These are phyloP conservation scores for Vicia faba DNA, from an alignment of 306 rosid genomes.

Conservation along the genomic window DNA sequence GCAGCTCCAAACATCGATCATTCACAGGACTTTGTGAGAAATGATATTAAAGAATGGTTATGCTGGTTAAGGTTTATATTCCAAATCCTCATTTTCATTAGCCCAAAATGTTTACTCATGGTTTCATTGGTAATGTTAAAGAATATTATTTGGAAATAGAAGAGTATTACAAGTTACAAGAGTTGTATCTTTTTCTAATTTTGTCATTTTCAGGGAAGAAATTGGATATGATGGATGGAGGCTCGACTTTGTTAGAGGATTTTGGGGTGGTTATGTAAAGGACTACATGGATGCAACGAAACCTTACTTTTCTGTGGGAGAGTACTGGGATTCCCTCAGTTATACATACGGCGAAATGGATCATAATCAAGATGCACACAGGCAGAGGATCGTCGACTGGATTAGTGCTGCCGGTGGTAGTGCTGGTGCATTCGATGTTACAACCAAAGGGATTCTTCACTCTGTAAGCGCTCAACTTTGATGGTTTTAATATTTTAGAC, in stretches of 20 bases:
- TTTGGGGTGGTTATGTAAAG: constrained; percentile 99
- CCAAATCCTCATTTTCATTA: constrained; percentile 26
- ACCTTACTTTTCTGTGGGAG: constrained; percentile 90
- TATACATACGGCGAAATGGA: constrained; percentile 92
- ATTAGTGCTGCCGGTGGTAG: constrained; percentile 82
- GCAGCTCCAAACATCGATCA: constrained; percentile 99
- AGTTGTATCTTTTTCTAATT: constrained; percentile 14
- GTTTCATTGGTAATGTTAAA: neutral
- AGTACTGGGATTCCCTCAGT: constrained; percentile 96
- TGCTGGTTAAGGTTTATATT: constrained; percentile 75
- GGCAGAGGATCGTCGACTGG: constrained; percentile 98
- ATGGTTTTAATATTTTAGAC: constrained; percentile 20
- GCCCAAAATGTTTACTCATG: neutral
- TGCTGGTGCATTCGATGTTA: constrained; percentile 95
- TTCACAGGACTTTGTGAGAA: constrained; percentile 99
- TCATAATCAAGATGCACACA: constrained; percentile 92
- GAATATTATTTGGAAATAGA: too few relatives aligned
- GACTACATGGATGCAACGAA: constrained; percentile 81
- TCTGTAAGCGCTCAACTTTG: constrained; percentile 59
- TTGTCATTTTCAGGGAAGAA: constrained; percentile 65
- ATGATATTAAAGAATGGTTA: constrained; percentile 91
- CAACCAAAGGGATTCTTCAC: constrained; percentile 98
- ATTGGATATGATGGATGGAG: constrained; percentile 99
- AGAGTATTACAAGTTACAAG: too few relatives aligned
- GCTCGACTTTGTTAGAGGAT: constrained; percentile 96